phyloP scores from a whole-genome alignment of 2,329 filamentous ascomycete species.

The Rhynchosporium secalis region DNA sequence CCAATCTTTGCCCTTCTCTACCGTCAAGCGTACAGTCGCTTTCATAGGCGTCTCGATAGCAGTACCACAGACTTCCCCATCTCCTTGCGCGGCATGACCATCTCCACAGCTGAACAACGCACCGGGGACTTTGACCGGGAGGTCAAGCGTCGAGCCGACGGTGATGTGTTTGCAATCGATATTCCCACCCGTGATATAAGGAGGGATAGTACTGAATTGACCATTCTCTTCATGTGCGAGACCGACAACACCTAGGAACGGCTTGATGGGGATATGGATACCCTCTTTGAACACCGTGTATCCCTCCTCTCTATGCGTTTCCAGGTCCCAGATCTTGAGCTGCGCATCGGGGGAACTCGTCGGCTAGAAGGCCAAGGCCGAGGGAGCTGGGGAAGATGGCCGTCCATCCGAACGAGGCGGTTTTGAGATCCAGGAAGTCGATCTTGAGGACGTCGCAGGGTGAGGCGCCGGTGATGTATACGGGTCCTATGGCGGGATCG shows the following conservation, averaged over 20 bases:
- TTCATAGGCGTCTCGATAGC: conserved; percentile 55
- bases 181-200: conserved; percentile 54
- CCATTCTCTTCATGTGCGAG: conserved; percentile 48
- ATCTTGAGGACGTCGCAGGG: conserved; percentile 54
- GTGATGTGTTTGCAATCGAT: conserved; percentile 54
- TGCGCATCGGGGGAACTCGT: conserved; percentile 48
- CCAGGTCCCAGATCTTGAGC: conserved; percentile 52
- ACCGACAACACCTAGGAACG: conserved; percentile 55
- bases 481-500: conserved; percentile 53
- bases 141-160: conserved; percentile 48
- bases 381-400: conserved; percentile 50
- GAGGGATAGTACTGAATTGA: conserved; percentile 52
- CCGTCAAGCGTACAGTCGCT: conserved; percentile 49
- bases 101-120: conserved; percentile 56
- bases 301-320: conserved; percentile 38
- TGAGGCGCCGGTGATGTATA: conserved; percentile 49
- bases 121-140: conserved; percentile 51
- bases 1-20: conserved; percentile 49
- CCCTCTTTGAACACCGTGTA: conserved; percentile 49
- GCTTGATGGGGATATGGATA: conserved; percentile 50
- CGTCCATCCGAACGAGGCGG: conserved; percentile 53
- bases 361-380: conserved; percentile 50
- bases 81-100: conserved; percentile 55
- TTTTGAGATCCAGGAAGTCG: conserved; percentile 49
- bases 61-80: conserved; percentile 57